Evolutionary conservation across 768 basidiomycete genomes (phyloP).

Genomic region (Cystoderma amianthinum): DNA sequence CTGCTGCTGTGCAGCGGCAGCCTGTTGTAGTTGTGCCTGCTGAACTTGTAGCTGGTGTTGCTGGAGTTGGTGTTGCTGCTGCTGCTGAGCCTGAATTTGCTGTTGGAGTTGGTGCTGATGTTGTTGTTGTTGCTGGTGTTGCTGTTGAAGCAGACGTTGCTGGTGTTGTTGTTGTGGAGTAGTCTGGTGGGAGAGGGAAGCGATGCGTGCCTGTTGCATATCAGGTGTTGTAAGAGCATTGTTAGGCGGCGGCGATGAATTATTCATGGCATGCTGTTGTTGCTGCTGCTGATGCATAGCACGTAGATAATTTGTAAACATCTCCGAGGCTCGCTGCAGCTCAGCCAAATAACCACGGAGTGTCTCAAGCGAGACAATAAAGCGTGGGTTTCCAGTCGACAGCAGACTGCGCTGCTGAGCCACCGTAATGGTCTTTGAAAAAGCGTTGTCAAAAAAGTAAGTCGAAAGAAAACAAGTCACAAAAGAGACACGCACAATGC

Average conservation of each 20-base stretch:
- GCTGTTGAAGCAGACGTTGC: slow-evolving; percentile 9
- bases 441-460: slow-evolving; percentile 5
- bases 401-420: slow-evolving; percentile 34
- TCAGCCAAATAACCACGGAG: slow-evolving; percentile 40
- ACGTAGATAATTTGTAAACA: slow-evolving; percentile 22
- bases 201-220: slow-evolving; percentile 5
- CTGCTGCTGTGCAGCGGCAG: slow-evolving; percentile 13
- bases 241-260: background rate
- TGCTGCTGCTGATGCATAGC: slow-evolving; percentile 5
- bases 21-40: slow-evolving; percentile 7
- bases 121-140: slow-evolving; percentile 7
- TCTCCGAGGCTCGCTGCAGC: slow-evolving; percentile 31
- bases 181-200: background rate
- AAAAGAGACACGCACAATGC: slow-evolving; percentile 39
- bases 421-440: slow-evolving; percentile 38
- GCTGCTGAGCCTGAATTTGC: slow-evolving; percentile 7
- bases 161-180: slow-evolving; percentile 12
- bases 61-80: slow-evolving; percentile 4
- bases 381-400: slow-evolving; percentile 30
- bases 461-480: background rate
- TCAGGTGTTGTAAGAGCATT: background rate
- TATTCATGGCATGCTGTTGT: slow-evolving; percentile 8
- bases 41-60: slow-evolving; percentile 12
- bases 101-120: slow-evolving; percentile 7
- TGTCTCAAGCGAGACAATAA: slow-evolving; percentile 26